Evolutionary conservation across 257 asterid species (phyloP), one percentile per base, ranked within the genome.

Genomic region (Linderniella brevidens): DNA sequence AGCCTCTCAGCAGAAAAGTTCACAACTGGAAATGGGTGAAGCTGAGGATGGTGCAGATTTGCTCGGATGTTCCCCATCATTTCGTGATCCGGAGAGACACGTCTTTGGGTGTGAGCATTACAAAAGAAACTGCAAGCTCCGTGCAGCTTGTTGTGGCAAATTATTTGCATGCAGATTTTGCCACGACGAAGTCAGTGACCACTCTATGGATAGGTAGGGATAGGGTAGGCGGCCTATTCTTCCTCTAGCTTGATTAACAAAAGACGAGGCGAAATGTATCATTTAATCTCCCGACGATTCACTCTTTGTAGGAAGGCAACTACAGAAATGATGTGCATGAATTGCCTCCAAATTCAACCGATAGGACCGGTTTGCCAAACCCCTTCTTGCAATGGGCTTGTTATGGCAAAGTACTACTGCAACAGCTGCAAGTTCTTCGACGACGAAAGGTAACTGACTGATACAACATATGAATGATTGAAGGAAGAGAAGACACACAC

Each of bases 241-340:
- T 25, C 32, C 32, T 25, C 32, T 25, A 2, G 6, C n/a, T 25
- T 25, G 32, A 25, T 25, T 25, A 6, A 6, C 6, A 2, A 25
- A 25, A 25, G 32, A 25, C 32, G 3, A 25, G 32, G 32, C 32
- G n/a, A n/a, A n/a, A 25, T 25, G 32, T 3, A 25, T 25, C 32
- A 2, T 25, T 6, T 25, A 25, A 25, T 6, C 6, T 25, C 32
- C 32, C 32, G 4, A 3, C 6, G 32, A 25, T 6, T 25, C 32
- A 25, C 32, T 25, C 32, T 25, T 60, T 74, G 52, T 80, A 88
- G 97, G 79, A 88, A 88, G 62, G 90, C 86, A 41, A 88, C 97
- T 52, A 72, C 95, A 44, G 97, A 88, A 68, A 88, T 88, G 97
- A 68, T 88, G 79, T 88, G 97, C 46, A 88, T 88, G 97, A 78